A percentile compares a stretch with the other conserved stretches of the same genome.
phyloP scores from a whole-genome alignment of 1,284 basidiomycete species.

The Boletus sp. region DNA sequence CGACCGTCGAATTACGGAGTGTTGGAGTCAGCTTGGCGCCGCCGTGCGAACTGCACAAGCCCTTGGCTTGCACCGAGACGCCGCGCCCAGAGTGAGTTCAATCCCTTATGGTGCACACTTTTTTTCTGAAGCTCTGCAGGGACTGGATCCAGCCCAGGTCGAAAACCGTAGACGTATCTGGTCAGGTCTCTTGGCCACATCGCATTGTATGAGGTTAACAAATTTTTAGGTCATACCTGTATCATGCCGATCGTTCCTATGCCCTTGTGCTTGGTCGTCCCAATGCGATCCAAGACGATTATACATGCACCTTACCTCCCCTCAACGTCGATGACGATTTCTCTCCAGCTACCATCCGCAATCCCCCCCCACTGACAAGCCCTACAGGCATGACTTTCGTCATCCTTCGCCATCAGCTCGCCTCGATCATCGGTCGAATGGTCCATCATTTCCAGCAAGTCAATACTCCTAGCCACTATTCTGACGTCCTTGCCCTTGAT shows the following conservation, averaged over 20 bases:
- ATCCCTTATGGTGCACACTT: conserved; percentile 3
- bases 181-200: conserved; percentile 38
- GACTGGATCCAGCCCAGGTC: conserved; percentile 72
- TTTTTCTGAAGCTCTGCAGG: conserved; percentile 39
- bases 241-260: conserved; percentile 89
- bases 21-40: conserved; percentile 92
- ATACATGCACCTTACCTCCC: conserved; percentile 79
- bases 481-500: conserved; percentile 80
- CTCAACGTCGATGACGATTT: conserved; percentile 78
- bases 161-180: conserved; percentile 91
- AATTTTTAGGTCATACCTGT: conserved; percentile 74
- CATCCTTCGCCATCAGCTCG: conserved; percentile 81
- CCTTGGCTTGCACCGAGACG: conserved; percentile 89
- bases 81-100: conserved; percentile 69
- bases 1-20: conserved; percentile 85
- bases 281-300: conserved; percentile 82
- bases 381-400: conserved; percentile 88
- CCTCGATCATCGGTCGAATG: conserved; percentile 84
- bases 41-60: conserved; percentile 93
- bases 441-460: conserved; percentile 96
- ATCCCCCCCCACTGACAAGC: conserved; percentile 53
- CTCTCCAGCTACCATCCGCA: conserved; percentile 38
- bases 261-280: conserved; percentile 90
- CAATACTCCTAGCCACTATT: conserved; percentile 76
- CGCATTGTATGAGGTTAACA: conserved; percentile 11